These are phyloP conservation scores for Microthlaspi erraticum DNA, from an alignment of 345 rosid genomes.

Conservation along the genomic window DNA sequence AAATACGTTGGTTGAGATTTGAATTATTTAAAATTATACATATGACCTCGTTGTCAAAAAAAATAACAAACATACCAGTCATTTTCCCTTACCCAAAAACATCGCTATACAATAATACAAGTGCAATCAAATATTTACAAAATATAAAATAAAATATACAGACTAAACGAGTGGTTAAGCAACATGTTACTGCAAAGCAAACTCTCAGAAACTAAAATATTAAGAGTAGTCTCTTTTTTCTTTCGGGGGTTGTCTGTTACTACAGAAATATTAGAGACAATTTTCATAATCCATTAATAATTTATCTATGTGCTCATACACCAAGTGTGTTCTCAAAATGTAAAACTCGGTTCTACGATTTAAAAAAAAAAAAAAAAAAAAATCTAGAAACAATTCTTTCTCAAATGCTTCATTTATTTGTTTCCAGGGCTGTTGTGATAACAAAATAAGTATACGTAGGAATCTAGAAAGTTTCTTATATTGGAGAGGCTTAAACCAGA, in stretches of 20 bases:
- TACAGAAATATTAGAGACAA: neutral
- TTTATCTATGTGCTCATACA: neutral
- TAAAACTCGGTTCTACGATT: neutral
- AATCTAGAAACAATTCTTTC: too few species aligned
- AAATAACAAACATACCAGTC: neutral
- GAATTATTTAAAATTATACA: neutral
- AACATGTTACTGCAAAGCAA: constrained; percentile 42
- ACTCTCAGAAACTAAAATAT: constrained; percentile 1
- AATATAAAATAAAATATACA: neutral
- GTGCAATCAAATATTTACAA: constrained; percentile 1
- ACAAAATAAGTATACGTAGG: neutral
- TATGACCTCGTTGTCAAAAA: constrained; percentile 16
- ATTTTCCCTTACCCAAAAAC: constrained; percentile 37
- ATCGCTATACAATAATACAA: constrained; percentile 1
- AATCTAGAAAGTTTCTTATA: constrained; percentile 30
- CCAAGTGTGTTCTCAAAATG: neutral
- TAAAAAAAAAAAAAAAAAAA: too few species aligned
- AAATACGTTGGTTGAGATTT: constrained; percentile 33
- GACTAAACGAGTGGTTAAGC: constrained; percentile 33
- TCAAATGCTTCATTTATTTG: neutral
- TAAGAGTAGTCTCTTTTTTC: neutral
- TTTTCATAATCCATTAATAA: neutral
- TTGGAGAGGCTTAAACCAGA: constrained; percentile 19
- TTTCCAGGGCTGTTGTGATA: neutral
- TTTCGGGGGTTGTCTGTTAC: neutral